Base-by-base conservation (phyloP, 306 rosid genomes). In the Glycine tomentella region DNA sequence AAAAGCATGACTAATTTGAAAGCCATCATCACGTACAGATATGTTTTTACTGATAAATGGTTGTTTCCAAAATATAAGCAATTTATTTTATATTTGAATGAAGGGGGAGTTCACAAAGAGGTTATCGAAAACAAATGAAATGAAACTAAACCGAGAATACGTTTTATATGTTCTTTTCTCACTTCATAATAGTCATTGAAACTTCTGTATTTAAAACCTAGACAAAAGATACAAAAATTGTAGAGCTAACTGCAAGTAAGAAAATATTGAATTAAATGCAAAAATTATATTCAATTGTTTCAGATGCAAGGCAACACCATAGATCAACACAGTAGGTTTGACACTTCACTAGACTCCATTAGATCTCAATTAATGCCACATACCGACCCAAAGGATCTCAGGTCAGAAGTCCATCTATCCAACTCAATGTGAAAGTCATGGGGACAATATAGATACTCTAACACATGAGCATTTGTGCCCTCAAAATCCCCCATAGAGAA, bases 361-460 rank as follows among this genome's bases (percentile, higher is more conserved):
- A 56, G 31, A 7, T 56, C 31, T 56, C 10, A 15, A 56, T 8
- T 56, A 8, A 33, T 56, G 62, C 3, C 20, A 53, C 16, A 52
- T 4, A 52, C 57, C 12, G 40, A 72, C 48, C 55, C 50, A 8
- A 14, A 56, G 25, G 48, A 69, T 79, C 75, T 80, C 67, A 40
- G 55, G 53, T 40, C 69, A 68, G n/a, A 40, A 66, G 58, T 50
- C 73, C 77, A n/a, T 66, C 72, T 34, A 36, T 84, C 84, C 33
- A 78, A 53, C 40, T 78, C 33, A 38, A 67, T 66, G 74, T 31
- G 74, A 65, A 61, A 79, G 62, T 20, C 64, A 51, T 12, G 64
- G 61, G 68, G 80, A 78, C 79, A 78, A 40, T 44, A 59, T 68
- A 50, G 61, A 84, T 69, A 61, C 58, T n/a, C 61, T 15, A 15